phyloP scores from a whole-genome alignment of 1,139 yeast genomes.

The Candida glucosophila region DNA sequence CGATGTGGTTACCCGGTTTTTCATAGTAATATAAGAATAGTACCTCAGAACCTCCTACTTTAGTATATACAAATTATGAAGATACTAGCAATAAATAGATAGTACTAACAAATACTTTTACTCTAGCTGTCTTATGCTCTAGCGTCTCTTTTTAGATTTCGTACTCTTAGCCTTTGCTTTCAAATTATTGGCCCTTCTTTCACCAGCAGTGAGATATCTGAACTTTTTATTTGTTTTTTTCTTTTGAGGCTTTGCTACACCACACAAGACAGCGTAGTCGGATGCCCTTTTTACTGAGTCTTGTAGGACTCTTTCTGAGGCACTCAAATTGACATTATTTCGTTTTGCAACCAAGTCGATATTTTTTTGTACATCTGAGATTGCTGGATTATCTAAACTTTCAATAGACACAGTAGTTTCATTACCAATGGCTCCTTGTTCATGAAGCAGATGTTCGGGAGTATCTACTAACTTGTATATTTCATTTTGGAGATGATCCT shows the following conservation, averaged over 20 bases:
- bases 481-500: too few species aligned
- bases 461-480: too few species aligned
- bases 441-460: conserved; percentile 32
- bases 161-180: conserved; percentile 46
- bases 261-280: conserved; percentile 63
- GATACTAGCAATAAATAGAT: too few species aligned
- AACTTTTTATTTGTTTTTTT: conserved; percentile 70
- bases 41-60: too few species aligned
- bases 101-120: too few species aligned
- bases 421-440: conserved; percentile 36
- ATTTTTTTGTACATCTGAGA: conserved; percentile 21
- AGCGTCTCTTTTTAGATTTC: too few species aligned
- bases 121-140: too few species aligned
- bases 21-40: too few species aligned
- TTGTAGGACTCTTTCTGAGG: conserved; percentile 53
- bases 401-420: conserved; percentile 62
- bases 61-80: too few species aligned
- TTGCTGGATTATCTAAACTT: conserved; percentile 39
- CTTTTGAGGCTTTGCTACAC: conserved; percentile 35
- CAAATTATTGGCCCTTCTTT: conserved; percentile 58
- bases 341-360: conserved; percentile 49
- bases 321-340: conserved; percentile 55
- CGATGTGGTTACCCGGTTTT: too few species aligned
- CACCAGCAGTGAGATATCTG: conserved; percentile 73
- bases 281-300: conserved; percentile 62